phyloP scores from a whole-genome alignment of 2,329 filamentous ascomycete species.

The Claviceps quebecensis region DNA sequence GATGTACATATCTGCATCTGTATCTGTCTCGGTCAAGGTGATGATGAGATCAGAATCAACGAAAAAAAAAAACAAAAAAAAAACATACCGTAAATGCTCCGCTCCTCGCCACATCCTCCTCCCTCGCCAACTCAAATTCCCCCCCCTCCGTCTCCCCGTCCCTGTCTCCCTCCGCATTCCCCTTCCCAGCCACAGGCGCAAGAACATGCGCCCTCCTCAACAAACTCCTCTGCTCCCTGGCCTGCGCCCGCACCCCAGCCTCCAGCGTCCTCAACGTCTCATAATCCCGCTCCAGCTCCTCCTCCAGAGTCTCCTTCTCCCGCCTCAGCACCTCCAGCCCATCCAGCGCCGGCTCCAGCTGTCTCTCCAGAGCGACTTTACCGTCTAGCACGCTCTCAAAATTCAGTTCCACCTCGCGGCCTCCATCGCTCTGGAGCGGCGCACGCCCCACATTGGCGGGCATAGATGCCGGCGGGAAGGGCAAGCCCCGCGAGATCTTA shows the following conservation, averaged over 20 bases:
- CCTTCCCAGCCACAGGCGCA: constrained; percentile 23
- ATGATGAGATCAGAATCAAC: no score
- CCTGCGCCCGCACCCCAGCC: constrained; percentile 41
- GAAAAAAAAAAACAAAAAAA: no score
- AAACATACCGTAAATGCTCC: constrained; percentile 9
- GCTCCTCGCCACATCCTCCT: not conserved
- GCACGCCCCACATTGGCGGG: constrained; percentile 7
- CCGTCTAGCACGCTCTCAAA: constrained; percentile 50
- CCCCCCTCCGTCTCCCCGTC: not conserved
- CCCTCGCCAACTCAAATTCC: constrained; percentile 2
- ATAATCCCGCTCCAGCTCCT: constrained; percentile 41
- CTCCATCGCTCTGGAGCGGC: constrained; percentile 19
- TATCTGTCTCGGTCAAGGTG: no score
- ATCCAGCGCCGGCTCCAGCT: constrained; percentile 49
- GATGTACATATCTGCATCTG: no score
- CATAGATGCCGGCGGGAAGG: constrained; percentile 45
- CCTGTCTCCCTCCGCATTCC: constrained; percentile 1
- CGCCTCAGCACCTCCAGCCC: constrained; percentile 44
- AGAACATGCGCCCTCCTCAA: constrained; percentile 36
- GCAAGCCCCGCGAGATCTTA: constrained; percentile 45
- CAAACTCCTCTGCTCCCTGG: constrained; percentile 34
- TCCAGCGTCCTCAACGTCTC: constrained; percentile 35
- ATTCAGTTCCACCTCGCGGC: constrained; percentile 46
- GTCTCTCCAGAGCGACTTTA: constrained; percentile 39
- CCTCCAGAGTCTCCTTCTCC: constrained; percentile 44